Evolutionary conservation across 2,329 filamentous ascomycete species (phyloP).

Genomic region (Nectriaceae sp.): DNA sequence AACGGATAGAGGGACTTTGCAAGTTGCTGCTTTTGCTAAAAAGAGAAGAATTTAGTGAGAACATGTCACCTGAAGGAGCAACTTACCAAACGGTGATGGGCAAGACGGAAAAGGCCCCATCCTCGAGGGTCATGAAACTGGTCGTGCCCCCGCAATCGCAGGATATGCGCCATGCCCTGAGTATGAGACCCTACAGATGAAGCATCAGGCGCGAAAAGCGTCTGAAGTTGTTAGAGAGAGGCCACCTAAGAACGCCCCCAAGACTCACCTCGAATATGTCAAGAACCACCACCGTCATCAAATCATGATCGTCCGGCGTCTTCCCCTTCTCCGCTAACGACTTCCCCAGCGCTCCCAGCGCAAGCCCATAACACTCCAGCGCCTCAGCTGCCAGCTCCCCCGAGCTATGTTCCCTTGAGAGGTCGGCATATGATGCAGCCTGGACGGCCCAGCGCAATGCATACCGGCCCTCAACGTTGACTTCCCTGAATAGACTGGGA

Average conservation of each 20-base stretch:
- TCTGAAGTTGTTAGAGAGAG: constrained; percentile 22
- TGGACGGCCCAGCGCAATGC: constrained; percentile 41
- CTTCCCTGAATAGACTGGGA: constrained; percentile 39
- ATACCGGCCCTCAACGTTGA: constrained; percentile 37
- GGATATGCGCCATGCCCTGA: constrained; percentile 43
- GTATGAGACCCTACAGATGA: constrained; percentile 33
- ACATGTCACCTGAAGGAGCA: background rate
- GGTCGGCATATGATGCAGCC: constrained; percentile 37
- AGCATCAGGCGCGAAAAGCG: constrained; percentile 33
- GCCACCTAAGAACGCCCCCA: no score
- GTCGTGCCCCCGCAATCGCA: constrained; percentile 37
- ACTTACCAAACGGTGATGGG: constrained; percentile 37
- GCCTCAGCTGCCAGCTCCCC: constrained; percentile 27
- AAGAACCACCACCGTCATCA: constrained; percentile 42
- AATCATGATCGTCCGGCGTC: constrained; percentile 39
- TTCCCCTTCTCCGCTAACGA: constrained; percentile 34
- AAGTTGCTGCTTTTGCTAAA: constrained; percentile 38
- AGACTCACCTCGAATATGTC: constrained; percentile 43
- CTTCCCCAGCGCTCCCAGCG: constrained; percentile 34
- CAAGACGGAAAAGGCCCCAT: constrained; percentile 42
- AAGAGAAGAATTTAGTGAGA: background rate
- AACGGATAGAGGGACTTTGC: constrained; percentile 31
- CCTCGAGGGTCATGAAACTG: constrained; percentile 38
- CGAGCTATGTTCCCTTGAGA: constrained; percentile 27
- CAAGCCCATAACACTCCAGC: constrained; percentile 36